phyloP scores from a whole-genome alignment of 805 yeast genomes.

The Cyberlindnera veronae region DNA sequence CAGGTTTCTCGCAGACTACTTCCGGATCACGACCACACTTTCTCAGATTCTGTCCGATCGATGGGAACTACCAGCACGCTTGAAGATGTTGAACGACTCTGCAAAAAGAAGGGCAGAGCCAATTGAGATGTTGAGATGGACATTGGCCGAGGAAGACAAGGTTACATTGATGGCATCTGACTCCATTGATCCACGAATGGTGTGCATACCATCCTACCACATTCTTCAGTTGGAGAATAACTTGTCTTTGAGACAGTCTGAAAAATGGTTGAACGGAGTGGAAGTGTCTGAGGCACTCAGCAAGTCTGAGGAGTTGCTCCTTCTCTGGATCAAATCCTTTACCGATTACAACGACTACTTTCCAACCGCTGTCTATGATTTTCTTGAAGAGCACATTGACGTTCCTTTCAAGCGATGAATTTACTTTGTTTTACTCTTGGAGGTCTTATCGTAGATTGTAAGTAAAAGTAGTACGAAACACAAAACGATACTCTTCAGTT shows the following conservation, averaged over 20 bases:
- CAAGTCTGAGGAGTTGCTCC: conserved; percentile 7
- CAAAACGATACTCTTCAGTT: not conserved
- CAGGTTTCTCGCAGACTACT: conserved; percentile 33
- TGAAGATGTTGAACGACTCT: conserved; percentile 2
- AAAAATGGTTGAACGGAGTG: not conserved
- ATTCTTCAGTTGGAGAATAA: not conserved
- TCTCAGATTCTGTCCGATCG: not conserved
- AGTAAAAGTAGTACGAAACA: not conserved
- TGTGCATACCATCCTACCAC: conserved; percentile 1
- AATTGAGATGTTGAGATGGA: conserved; percentile 5
- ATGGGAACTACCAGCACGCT: conserved; percentile 1
- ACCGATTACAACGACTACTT: conserved; percentile 4
- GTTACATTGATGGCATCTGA: not conserved
- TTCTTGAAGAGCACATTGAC: conserved; percentile 2
- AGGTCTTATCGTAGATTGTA: no score
- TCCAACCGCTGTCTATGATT: conserved; percentile 3
- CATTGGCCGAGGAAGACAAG: conserved; percentile 3
- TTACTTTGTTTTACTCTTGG: no score
- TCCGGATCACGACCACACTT: conserved; percentile 1
- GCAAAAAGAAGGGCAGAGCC: not conserved
- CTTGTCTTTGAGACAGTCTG: conserved; percentile 1
- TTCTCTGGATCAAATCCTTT: conserved; percentile 13
- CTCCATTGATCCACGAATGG: not conserved
- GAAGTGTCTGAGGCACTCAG: not conserved
- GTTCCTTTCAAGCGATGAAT: no score